Evolutionary conservation across 1,284 basidiomycete species (phyloP), one percentile per base, ranked within the genome.

Genomic region (Rhodotorula sp.): DNA sequence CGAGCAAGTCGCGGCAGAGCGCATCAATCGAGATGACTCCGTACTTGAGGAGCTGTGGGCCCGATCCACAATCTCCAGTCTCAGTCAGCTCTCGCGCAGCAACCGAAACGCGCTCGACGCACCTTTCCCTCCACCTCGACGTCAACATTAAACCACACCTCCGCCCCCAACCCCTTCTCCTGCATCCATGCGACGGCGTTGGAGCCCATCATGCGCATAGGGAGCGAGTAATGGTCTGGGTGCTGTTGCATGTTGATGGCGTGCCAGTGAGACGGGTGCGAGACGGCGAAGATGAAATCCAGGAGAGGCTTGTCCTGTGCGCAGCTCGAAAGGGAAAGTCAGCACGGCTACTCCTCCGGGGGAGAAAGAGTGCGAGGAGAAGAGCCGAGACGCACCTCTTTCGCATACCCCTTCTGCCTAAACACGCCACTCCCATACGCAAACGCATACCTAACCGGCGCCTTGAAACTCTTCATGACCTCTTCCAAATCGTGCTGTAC

Each of bases 381-480:
- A 34, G 30, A 59, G 44, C 8, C 7, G 44, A 19, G 7, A 64
- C 75, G 29, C 39, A 77, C 74, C 67, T 68, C 61, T 52, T 74
- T 69, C 49, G 77, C 73, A 75, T 92, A 92, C 2, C 90, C 90
- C 64, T 88, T 87, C 80, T 94, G 92, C 75, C 89, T 88, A 76
- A 95, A 95, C 2, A 95, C 92, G 0, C 92, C 93, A 0, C 90
- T 92, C n/a, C 93, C 93, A 79, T 96, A 96, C 0, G 92, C 93
- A 78, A 94, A 93, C 0, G 93, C 93, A 81, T 94, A 94, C 32
- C 92, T 87, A 51, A 94, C 89, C 15, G 92, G 92, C 0, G 91
- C 89, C 60, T 90, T 84, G 78, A 95, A 95, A 67, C 86, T 84
- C 32, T 82, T 81, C 57, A 92, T 87, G 68, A 93, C 88, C 64